Base-by-base conservation (phyloP, 2,329 filamentous ascomycete genomes). In the Huntiella omanensis region DNA sequence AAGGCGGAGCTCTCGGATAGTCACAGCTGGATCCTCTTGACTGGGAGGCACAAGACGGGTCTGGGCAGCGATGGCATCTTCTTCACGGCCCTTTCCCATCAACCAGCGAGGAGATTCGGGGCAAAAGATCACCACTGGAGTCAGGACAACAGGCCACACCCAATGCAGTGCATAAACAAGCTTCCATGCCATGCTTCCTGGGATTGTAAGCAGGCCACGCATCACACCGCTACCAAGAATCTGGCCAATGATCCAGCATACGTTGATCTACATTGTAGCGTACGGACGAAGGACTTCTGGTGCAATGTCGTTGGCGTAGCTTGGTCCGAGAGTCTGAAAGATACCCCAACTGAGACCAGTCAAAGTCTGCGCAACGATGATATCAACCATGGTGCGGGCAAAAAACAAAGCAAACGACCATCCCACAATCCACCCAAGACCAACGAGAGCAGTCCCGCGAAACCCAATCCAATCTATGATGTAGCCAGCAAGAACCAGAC, bases 111-210 rank as follows among this genome's bases (percentile, higher is more conserved):
- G 67, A 1, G 62, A 65, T 42, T 59, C 56, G 13, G 56, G 57
- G 4, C 53, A 61, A 33, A 66, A 60, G 6, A 57, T 36, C 1
- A 63, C 52, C 2, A 54, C 56, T 1, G 61, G 47, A 3, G 67
- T 49, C 3, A 68, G 56, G 7, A 60, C 56, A 0, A 61, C 54
- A 1, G 64, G 62, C 59, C 62, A 69, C 1, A 58, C 53, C 65
- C 66, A 69, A 51, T 68, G 65, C 2, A 67, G 47, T 0, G 59
- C 64, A 45, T 64, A 68, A 0, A 66, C 65, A 11, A 59, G 64
- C 8, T 61, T 58, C 52, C 62, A 69, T 1, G 59, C 59, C 59
- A 62, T 67, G 38, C 66, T 53, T 16, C 61, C 59, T 1, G 48
- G 52, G 6, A 57, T 53, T 4, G 52, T 49, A 5, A 63, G 49